Evolutionary conservation across 495 filamentous ascomycete species (phyloP).

Genomic region (Sporormia fimetaria): DNA sequence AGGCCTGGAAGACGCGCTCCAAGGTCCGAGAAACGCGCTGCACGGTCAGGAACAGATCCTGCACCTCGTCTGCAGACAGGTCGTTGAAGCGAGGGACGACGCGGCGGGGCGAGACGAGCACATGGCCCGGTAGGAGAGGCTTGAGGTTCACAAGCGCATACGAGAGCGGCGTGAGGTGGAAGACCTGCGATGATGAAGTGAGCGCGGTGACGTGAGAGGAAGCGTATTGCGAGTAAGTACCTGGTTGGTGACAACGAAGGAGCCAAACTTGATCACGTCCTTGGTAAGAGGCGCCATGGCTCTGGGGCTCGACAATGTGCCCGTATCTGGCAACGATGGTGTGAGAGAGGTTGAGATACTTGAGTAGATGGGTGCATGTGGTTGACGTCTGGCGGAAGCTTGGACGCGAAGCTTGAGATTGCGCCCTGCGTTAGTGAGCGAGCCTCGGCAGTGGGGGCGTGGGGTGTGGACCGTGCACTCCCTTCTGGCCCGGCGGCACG

Average conservation of each 20-base stretch:
- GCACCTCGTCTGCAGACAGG: conserved; percentile 59
- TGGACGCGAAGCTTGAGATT: no score
- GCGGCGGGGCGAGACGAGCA: conserved; percentile 62
- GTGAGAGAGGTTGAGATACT: no score
- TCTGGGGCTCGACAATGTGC: no score
- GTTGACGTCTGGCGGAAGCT: no score
- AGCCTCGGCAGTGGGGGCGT: no score
- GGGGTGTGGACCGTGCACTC: no score
- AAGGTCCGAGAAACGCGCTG: conserved; percentile 71
- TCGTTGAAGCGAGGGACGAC: conserved; percentile 62
- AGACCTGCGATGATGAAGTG: conserved; percentile 33
- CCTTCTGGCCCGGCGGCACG: no score
- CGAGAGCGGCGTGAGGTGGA: conserved; percentile 64
- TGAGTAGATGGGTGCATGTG: no score
- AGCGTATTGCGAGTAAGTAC: conserved; percentile 5
- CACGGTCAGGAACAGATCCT: conserved; percentile 76
- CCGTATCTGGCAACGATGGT: no score
- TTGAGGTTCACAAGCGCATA: conserved; percentile 91
- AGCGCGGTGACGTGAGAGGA: background rate
- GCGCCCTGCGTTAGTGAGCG: no score
- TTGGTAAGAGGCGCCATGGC: conserved; percentile 23
- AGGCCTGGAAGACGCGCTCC: conserved; percentile 49
- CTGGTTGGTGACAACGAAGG: conserved; percentile 26
- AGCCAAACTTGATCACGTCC: conserved; percentile 25
- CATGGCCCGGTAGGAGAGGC: conserved; percentile 85